Conservation (phyloP, 495 filamentous ascomycete species). For the Lasiosphaeris hirsuta region DNA sequence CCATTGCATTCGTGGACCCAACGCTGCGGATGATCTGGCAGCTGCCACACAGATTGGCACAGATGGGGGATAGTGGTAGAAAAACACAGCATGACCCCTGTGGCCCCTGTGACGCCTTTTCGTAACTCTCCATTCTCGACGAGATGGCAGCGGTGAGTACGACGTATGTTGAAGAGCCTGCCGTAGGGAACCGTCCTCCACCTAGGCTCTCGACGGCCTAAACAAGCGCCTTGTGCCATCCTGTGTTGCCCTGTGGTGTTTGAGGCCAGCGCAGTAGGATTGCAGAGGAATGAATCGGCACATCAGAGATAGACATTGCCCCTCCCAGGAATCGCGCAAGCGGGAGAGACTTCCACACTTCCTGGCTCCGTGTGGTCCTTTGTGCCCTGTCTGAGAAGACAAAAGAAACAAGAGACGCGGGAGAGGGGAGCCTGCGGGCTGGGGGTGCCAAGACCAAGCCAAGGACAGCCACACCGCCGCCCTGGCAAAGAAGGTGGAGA, state of each 20-base stretch:
- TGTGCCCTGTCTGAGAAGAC: not conserved
- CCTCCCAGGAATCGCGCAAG: too few species aligned
- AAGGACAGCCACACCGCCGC: conserved; percentile 6
- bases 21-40: conserved; percentile 1
- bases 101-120: not conserved
- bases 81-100: conserved; percentile 4
- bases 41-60: not conserved
- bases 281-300: not conserved
- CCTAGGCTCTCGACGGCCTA: not conserved
- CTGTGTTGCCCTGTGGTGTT: too few species aligned
- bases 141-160: conserved; percentile 7
- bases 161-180: not conserved
- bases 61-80: not conserved
- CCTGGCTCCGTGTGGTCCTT: not conserved
- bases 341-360: not conserved
- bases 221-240: too few species aligned
- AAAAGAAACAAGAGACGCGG: too few species aligned
- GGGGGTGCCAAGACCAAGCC: not conserved
- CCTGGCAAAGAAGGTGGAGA: conserved; percentile 9
- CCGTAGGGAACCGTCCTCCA: not conserved
- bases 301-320: conserved; percentile 4
- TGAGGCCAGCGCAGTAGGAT: not conserved
- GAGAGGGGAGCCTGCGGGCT: too few species aligned
- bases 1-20: too few species aligned
- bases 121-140: not conserved